Base-by-base conservation (phyloP, 2,329 filamentous ascomycete species). In the Verticillium longisporum region DNA sequence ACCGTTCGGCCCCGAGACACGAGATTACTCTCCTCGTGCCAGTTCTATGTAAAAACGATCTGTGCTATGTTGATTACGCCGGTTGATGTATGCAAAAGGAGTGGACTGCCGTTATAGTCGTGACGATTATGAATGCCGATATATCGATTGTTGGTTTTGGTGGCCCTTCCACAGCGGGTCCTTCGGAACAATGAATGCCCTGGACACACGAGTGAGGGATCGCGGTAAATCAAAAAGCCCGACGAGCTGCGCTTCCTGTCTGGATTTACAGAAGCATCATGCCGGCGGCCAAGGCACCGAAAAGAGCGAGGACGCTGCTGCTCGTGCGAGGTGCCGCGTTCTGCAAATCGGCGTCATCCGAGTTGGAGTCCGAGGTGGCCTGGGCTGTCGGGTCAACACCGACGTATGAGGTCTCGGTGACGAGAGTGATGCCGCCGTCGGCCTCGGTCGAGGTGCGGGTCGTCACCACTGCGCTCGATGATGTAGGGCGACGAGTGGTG, bases 351-450 rank as follows among this genome's bases (percentile, higher is more conserved):
- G 75, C 72, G 50, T 69, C 67, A 60, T 66, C 31, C 33, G 34
- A 18, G 4, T 45, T 66, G 61, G 66, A 61, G 26, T 64, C 64
- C 15, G 64, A 63, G n/a, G 70, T 69, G 10, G 71, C 60, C 34
- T 70, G 64, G 26, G 68, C 65, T 1, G 74, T 71, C 1, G 78
- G 75, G 11, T 76, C 72, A 45, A 79, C 76, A 26, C 73, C 75
- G 2, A 83, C 80, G 67, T 73, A 80, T 0, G 79, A 80, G 1
- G 80, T 83, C 15, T 75, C 75, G 11, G 80, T 83, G 57, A 82
- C 70, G 13, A 77, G 74, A 3, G 76, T 75, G 59, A 78, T 71
- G 36, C 73, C 75, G 32, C 81, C 81, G 57, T 80, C 71, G 13
- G 72, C 66, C 38, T 77, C 69, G 6, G 80, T 81, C 6, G 77